Conservation (phyloP, 1,284 basidiomycete species). For the Exobasidium rhododendri region DNA sequence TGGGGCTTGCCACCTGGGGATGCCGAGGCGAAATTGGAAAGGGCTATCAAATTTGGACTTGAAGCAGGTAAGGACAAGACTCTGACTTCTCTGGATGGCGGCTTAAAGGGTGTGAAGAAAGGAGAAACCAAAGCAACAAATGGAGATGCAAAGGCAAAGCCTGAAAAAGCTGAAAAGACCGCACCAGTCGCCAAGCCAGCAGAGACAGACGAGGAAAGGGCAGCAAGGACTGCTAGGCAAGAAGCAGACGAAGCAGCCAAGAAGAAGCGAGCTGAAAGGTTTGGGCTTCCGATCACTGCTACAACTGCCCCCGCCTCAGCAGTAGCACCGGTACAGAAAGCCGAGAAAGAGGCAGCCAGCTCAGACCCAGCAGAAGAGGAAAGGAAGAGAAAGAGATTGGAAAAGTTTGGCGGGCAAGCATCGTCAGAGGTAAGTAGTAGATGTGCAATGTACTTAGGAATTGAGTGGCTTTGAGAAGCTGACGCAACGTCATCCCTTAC, state of each 20-base stretch:
- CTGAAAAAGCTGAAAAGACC: constrained; percentile 13
- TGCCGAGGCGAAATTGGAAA: constrained; percentile 39
- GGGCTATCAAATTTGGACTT: constrained; percentile 47
- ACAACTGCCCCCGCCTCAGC: neutral
- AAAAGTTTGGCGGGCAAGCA: constrained; percentile 16
- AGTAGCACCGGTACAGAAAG: constrained; percentile 14
- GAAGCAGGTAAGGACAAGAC: constrained; percentile 15
- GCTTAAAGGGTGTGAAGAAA: constrained; percentile 9
- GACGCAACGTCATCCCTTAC: too few relatives aligned
- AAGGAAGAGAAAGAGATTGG: constrained; percentile 32
- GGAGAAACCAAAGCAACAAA: constrained; percentile 12
- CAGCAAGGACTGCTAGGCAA: constrained; percentile 16
- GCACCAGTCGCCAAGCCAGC: neutral
- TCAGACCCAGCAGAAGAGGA: constrained; percentile 28
- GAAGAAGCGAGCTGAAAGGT: constrained; percentile 23
- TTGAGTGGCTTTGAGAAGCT: neutral
- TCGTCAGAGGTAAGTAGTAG: neutral
- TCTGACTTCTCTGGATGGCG: constrained; percentile 13
- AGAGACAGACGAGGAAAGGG: constrained; percentile 21
- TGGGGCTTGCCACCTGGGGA: constrained; percentile 45
- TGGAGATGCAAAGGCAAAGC: constrained; percentile 21
- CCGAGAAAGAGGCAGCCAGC: neutral
- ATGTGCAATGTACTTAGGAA: neutral
- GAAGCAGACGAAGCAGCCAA: constrained; percentile 35
- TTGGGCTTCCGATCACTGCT: constrained; percentile 6